Evolutionary conservation across 2,329 filamentous ascomycete genomes (phyloP), one percentile per base, ranked within the genome.

Genomic region (Claviceps fusiformis): DNA sequence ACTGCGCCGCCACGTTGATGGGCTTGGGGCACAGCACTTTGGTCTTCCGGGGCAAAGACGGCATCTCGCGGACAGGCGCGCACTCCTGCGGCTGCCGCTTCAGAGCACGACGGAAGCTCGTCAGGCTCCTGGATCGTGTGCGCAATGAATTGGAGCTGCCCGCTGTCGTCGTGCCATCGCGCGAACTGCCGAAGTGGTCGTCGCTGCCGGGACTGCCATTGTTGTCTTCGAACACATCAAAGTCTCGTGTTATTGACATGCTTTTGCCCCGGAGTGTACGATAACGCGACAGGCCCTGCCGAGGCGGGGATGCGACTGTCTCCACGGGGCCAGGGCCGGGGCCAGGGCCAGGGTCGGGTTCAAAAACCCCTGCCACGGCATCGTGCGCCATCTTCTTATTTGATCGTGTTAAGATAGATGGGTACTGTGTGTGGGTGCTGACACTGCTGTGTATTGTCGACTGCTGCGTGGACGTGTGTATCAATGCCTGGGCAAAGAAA

Each of bases 231-330:
- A 62, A 69, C 41, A 68, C 62, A 37, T 69, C 63, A 54, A 71
- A 68, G 3, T 61, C 58, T 9, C 59, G 62, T 8, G 55, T 44
- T 45, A 67, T 64, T 27, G 67, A 68, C 10, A 69, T 59, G 59
- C 67, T 70, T 52, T 69, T 70, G 35, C 68, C 68, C 5, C 68
- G 63, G 27, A 70, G 62, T 37, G 54, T 62, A 54, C 64, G 68
- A 54, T 66, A 69, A 46, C 66, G 65, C 5, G 70, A 70, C 10
- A 60, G 56, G 17, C 60, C 51, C n/a, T 58, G 55, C 45, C 54
- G 57, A 9, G 59, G 62, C 24, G 62, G 62, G 55, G 57, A 58
- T 55, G 60, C 55, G 59, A 60, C 52, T 50, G 55, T 24, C 35
- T 56, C 56, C 50, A 56, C 43, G n/a, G 53, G 55, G 27, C 50